A percentile compares a stretch with the other conserved stretches of the same genome.
phyloP scores from a whole-genome alignment of 768 basidiomycete genomes.

The Leccinum imitatum region DNA sequence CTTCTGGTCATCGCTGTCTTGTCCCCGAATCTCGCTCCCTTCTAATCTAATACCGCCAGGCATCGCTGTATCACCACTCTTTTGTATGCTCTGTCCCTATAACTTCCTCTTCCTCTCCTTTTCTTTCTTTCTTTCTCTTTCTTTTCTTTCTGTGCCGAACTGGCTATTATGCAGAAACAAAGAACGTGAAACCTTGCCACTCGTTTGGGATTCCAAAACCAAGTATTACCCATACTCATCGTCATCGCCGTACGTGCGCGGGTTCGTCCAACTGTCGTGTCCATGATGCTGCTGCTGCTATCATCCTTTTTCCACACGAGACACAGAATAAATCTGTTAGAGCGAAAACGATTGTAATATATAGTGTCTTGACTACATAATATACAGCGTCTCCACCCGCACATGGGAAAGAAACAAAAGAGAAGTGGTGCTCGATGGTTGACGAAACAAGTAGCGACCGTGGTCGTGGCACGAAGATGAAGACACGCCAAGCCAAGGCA shows the following conservation, averaged over 20 bases:
- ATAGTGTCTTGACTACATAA: background rate
- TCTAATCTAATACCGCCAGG: slow-evolving; percentile 17
- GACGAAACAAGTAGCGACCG: background rate
- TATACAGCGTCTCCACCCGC: background rate
- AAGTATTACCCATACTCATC: background rate
- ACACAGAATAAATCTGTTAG: background rate
- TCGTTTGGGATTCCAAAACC: slow-evolving; percentile 1
- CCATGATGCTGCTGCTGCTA: background rate
- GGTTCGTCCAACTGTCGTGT: background rate
- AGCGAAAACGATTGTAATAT: background rate
- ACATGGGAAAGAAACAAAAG: background rate
- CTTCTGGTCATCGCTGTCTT: slow-evolving; percentile 6
- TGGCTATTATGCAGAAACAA: slow-evolving; percentile 17
- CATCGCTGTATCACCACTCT: slow-evolving; percentile 28
- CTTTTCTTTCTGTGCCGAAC: slow-evolving; percentile 9
- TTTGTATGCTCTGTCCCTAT: slow-evolving; percentile 15
- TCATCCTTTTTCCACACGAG: background rate
- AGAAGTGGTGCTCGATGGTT: background rate
- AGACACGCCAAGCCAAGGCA: background rate
- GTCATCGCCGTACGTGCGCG: background rate
- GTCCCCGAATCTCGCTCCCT: background rate
- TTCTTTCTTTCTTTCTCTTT: background rate
- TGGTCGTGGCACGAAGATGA: background rate
- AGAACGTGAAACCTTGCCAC: slow-evolving; percentile 1
- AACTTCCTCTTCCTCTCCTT: background rate